Percentiles rank a stretch among this genome's conserved stretches.
Conservation (phyloP, 2,329 filamentous ascomycete genomes). For the Fusarium udum region DNA sequence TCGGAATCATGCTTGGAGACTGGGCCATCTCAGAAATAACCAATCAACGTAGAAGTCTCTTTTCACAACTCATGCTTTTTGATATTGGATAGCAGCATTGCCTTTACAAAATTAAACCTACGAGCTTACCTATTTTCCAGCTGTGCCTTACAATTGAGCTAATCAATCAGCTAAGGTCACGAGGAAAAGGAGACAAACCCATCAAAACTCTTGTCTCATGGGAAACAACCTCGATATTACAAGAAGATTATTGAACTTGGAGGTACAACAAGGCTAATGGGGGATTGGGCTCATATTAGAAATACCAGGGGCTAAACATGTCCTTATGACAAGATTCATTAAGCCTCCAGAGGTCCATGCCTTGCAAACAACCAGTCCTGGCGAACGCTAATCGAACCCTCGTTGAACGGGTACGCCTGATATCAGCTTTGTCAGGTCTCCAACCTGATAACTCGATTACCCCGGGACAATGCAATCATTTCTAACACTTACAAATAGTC, state of each 20-base stretch:
- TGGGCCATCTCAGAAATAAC: not conserved
- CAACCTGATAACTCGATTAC: not conserved
- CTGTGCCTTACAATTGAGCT: not conserved
- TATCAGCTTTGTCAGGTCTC: not conserved
- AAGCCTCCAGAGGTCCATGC: not conserved
- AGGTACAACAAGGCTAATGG: not conserved
- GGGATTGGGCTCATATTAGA: not conserved
- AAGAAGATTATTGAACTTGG: not conserved
- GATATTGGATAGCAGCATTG: not conserved
- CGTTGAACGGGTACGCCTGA: not conserved
- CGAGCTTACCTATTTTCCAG: not conserved
- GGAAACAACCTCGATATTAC: not conserved
- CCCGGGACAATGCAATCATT: not conserved
- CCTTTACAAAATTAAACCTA: not conserved
- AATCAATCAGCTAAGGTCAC: not conserved
- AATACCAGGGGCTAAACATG: not conserved
- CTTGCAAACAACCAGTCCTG: not conserved
- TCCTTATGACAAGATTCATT: not conserved
- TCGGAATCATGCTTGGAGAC: not conserved
- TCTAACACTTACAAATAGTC: too few species aligned
- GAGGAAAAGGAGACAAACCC: not conserved
- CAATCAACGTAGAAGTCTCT: constrained; percentile 7
- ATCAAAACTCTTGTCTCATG: not conserved
- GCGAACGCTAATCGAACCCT: not conserved
- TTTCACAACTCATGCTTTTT: not conserved